phyloP scores from a whole-genome alignment of 768 basidiomycete species.

The Agaricus subrufescens region DNA sequence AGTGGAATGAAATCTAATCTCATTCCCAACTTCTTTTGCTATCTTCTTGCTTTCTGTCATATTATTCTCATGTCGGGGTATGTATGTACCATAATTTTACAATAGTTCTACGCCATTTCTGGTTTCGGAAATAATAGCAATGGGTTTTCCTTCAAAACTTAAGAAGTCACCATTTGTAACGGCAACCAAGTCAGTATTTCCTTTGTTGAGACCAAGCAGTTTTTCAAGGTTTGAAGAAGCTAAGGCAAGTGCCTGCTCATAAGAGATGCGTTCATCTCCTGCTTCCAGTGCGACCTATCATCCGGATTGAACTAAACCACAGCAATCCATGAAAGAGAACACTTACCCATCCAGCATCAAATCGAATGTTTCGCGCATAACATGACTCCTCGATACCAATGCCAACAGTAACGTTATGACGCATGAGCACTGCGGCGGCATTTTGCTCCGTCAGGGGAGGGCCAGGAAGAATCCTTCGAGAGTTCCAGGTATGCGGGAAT shows the following conservation, averaged over 20 bases:
- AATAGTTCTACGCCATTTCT: conserved; percentile 10
- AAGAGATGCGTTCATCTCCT: conserved; percentile 21
- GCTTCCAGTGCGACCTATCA: conserved; percentile 27
- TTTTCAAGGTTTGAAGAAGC: conserved; percentile 39
- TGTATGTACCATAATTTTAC: conserved; percentile 7
- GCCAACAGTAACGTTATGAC: conserved; percentile 65
- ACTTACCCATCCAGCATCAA: conserved; percentile 75
- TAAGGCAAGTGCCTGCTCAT: conserved; percentile 30
- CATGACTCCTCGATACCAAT: conserved; percentile 52
- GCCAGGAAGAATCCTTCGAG: conserved; percentile 44
- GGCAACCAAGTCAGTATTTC: conserved; percentile 34
- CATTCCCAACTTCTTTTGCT: neutral
- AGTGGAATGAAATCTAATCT: neutral
- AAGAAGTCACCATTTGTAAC: conserved; percentile 31
- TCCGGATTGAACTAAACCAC: neutral
- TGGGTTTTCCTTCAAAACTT: conserved; percentile 36
- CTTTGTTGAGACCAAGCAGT: conserved; percentile 30
- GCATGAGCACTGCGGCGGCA: conserved; percentile 49
- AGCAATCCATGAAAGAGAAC: neutral
- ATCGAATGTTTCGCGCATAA: conserved; percentile 63
- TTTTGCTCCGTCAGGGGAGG: conserved; percentile 45
- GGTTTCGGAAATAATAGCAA: conserved; percentile 27
- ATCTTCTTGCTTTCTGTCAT: conserved; percentile 7
- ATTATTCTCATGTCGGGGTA: conserved; percentile 1
- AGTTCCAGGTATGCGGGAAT: conserved; percentile 69